Conservation (phyloP, 768 basidiomycete genomes). For the Hebeloma cylindrosporum region DNA sequence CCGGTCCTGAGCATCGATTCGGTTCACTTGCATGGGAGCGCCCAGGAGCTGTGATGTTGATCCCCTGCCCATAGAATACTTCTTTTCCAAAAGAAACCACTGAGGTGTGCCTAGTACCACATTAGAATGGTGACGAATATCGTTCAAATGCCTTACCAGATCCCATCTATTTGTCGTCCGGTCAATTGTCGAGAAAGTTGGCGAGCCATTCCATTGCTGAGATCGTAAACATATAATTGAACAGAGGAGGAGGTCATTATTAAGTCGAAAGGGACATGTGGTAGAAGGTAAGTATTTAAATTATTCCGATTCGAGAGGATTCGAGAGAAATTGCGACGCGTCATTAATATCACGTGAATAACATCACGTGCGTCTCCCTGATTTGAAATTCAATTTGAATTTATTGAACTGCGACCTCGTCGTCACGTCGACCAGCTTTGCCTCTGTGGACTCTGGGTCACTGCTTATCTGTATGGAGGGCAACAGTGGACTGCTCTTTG, state of each 20-base stretch:
- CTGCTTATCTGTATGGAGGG: no score
- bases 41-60: slow-evolving; percentile 69
- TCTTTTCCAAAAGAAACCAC: slow-evolving; percentile 87
- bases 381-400: no score
- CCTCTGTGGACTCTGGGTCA: no score
- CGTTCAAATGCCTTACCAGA: slow-evolving; percentile 61
- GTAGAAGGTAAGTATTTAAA: no score
- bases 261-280: neutral
- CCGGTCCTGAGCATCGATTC: neutral
- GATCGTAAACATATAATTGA: slow-evolving; percentile 87
- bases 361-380: no score
- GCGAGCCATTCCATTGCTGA: slow-evolving; percentile 83
- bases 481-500: no score
- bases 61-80: slow-evolving; percentile 89
- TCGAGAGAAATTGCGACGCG: neutral
- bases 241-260: slow-evolving; percentile 43
- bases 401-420: no score
- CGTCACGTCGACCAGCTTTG: no score
- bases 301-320: no score
- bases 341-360: neutral
- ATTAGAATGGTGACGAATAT: neutral
- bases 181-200: slow-evolving; percentile 78
- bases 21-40: slow-evolving; percentile 70
- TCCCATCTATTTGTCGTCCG: slow-evolving; percentile 88
- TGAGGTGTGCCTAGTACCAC: slow-evolving; percentile 72